A percentile compares a stretch with the other conserved stretches of the same genome.
These are phyloP conservation scores for Aspergillus pseudoglaucus DNA, from an alignment of 2,329 filamentous ascomycete species.

Conservation along the genomic window DNA sequence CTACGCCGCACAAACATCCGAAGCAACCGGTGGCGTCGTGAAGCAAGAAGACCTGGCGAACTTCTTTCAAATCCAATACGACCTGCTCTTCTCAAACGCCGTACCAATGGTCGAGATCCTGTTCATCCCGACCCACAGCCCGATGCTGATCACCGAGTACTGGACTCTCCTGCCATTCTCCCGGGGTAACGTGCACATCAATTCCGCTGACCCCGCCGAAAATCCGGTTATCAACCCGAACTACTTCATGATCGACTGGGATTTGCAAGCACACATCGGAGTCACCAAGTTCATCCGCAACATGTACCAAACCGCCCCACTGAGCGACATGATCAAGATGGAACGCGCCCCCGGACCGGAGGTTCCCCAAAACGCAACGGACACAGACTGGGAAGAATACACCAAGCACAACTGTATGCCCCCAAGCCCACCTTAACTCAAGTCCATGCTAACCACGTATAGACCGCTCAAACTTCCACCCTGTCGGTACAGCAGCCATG, in stretches of 20 bases:
- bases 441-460: neutral
- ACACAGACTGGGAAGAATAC: conserved; percentile 19
- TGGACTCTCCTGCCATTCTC: conserved; percentile 31
- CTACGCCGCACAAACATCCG: conserved; percentile 9
- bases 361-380: conserved; percentile 14
- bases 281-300: conserved; percentile 35
- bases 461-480: conserved; percentile 24
- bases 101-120: conserved; percentile 21
- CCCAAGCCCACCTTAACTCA: neutral
- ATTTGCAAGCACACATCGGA: conserved; percentile 26
- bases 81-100: conserved; percentile 19
- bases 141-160: conserved; percentile 15
- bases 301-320: conserved; percentile 13
- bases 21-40: conserved; percentile 1
- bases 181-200: conserved; percentile 39
- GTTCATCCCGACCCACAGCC: conserved; percentile 10
- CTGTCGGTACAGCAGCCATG: conserved; percentile 24
- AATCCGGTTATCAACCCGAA: conserved; percentile 39
- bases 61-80: conserved; percentile 20
- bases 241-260: conserved; percentile 35
- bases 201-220: conserved; percentile 21
- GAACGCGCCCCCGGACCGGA: conserved; percentile 19
- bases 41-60: conserved; percentile 17
- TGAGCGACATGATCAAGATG: conserved; percentile 15
- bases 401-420: conserved; percentile 20